These are phyloP conservation scores for Aegle marmelos DNA, from an alignment of 345 rosid species.

Conservation along the genomic window DNA sequence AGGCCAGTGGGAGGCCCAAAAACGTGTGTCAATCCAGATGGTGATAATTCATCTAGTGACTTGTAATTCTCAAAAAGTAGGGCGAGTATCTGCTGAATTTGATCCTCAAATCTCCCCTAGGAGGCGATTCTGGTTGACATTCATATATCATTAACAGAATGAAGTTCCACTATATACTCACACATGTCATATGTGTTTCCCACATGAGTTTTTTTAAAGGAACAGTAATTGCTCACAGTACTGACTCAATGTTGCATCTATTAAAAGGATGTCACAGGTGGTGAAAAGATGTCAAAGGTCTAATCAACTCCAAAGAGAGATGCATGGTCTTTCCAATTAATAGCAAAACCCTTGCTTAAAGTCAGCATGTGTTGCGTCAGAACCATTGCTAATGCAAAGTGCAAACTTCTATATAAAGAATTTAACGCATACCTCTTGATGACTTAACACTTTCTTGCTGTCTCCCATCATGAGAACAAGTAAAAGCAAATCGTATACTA, in stretches of 20 bases:
- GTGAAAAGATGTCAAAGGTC: not conserved
- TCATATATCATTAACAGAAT: conserved; percentile 10
- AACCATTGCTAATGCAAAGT: not conserved
- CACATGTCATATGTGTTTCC: not conserved
- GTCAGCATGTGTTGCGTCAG: not conserved
- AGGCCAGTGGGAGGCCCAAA: conserved; percentile 71
- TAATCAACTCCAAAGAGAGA: conserved; percentile 1
- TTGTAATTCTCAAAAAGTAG: conserved; percentile 84
- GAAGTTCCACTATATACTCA: not conserved
- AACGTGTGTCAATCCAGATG: conserved; percentile 70
- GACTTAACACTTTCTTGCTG: conserved; percentile 68
- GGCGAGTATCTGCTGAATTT: conserved; percentile 73
- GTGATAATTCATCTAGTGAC: conserved; percentile 68
- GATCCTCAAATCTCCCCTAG: conserved; percentile 85
- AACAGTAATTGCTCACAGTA: not conserved
- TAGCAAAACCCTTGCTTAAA: not conserved
- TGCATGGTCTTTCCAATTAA: not conserved
- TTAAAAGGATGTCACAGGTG: not conserved
- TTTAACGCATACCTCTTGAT: conserved; percentile 74
- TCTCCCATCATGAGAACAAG: conserved; percentile 71
- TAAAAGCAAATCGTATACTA: conserved; percentile 65
- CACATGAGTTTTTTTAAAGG: not conserved
- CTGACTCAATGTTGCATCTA: not conserved
- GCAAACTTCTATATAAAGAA: not conserved
- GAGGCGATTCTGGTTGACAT: conserved; percentile 68